Conservation (phyloP, 2,329 filamentous ascomycete species). For the Colletotrichum sp. region DNA sequence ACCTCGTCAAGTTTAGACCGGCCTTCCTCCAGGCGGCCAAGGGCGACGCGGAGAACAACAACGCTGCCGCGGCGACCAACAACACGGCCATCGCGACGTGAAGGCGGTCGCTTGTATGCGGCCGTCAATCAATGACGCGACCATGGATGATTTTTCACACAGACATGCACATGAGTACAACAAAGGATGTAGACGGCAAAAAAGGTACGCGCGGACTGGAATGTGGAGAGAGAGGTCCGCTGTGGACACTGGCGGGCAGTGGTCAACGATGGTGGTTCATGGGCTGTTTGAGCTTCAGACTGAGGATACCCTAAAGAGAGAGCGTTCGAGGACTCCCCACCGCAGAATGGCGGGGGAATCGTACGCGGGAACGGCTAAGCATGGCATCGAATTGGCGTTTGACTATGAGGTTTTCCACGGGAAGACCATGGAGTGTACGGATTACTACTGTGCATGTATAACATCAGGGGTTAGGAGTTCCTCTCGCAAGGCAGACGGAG, state of each 20-base stretch:
- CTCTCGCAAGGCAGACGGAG: background rate
- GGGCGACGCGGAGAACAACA: constrained; percentile 24
- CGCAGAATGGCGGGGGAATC: background rate
- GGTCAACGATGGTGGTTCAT: background rate
- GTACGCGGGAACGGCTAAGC: background rate
- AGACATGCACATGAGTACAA: background rate
- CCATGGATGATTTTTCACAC: background rate
- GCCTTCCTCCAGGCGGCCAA: constrained; percentile 46
- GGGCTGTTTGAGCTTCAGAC: background rate
- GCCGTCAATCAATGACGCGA: background rate
- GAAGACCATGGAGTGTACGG: background rate
- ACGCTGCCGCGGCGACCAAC: constrained; percentile 21
- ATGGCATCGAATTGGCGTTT: constrained; percentile 5
- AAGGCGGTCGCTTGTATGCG: background rate
- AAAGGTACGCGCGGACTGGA: background rate
- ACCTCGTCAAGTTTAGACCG: constrained; percentile 66
- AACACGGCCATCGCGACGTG: constrained; percentile 34
- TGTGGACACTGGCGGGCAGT: background rate
- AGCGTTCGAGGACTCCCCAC: background rate
- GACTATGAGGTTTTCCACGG: background rate
- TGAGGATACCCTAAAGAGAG: background rate
- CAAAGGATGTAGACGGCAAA: background rate
- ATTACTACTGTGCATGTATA: constrained; percentile 4
- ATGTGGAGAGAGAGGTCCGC: background rate
- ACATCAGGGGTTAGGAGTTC: background rate